Evolutionary conservation across 768 basidiomycete species (phyloP).

Genomic region (Amanita rubescens): DNA sequence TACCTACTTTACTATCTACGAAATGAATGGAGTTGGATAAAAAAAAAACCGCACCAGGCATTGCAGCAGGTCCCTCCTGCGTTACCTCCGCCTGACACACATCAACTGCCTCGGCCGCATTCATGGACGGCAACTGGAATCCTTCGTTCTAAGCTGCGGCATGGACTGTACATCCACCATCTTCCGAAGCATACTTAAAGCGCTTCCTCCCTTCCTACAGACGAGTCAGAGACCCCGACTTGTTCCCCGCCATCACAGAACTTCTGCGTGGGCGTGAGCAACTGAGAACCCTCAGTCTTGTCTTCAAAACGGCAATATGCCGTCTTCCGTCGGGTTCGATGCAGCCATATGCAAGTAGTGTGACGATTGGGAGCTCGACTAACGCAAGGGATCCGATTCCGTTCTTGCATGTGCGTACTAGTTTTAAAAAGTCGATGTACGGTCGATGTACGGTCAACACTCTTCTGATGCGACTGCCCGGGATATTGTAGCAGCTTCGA

Average conservation of each 20-base stretch:
- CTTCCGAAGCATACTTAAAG: constrained; percentile 34
- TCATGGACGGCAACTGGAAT: constrained; percentile 58
- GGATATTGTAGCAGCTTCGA: constrained; percentile 43
- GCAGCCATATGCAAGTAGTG: constrained; percentile 47
- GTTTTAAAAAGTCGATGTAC: too few relatives aligned
- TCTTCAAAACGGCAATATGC: constrained; percentile 35
- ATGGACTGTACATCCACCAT: constrained; percentile 45
- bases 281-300: constrained; percentile 46
- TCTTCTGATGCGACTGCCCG: neutral
- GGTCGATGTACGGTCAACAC: too few relatives aligned
- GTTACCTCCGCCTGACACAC: constrained; percentile 43
- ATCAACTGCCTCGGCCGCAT: constrained; percentile 44
- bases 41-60: too few relatives aligned
- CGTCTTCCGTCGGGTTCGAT: constrained; percentile 55
- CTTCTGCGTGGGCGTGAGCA: constrained; percentile 51
- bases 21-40: too few relatives aligned
- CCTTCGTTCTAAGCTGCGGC: constrained; percentile 44
- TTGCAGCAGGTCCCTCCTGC: too few relatives aligned
- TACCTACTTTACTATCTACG: too few relatives aligned
- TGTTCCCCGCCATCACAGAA: constrained; percentile 63
- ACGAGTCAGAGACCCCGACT: constrained; percentile 45
- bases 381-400: constrained; percentile 30
- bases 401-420: constrained; percentile 33
- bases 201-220: constrained; percentile 56
- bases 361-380: constrained; percentile 13